Base-by-base conservation (phyloP, 83 land plant species). In the Picea abies region DNA sequence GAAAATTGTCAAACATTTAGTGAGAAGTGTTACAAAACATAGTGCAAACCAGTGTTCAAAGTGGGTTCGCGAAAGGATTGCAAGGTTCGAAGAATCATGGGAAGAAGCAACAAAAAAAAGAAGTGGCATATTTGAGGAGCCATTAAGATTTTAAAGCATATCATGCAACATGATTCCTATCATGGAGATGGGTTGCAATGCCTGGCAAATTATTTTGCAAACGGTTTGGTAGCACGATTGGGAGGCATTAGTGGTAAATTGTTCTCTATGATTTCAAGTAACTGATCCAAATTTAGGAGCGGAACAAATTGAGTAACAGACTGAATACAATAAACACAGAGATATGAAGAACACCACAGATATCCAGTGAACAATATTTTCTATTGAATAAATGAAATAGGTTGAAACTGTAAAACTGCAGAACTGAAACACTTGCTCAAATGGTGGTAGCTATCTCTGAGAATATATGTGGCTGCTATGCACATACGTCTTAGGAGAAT, bases 141-240 rank as follows among this genome's bases (percentile, higher is more conserved):
- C 4, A 62, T 82, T 62, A 92, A 94, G 35, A 76, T 90, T 7
- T 79, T 96, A 61, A 90, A 85, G 81, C 87, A 90, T 80, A 92
- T 96, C 52, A 84, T 93, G 70, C 90, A 94, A 81, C 92, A 90
- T 70, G 85, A 94, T 8, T 86, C 92, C 15, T 89, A 95, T 29
- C 35, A 66, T 78, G 97, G 97, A 63, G 93, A 90, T 82, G 97
- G 93, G 19, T 85, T 76, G 60, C 92, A 96, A 82, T 76, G 95
- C 68, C 56, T 96, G 71, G 95, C 94, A 1, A 88, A 89, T 41
- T 94, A 84, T 77, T 96, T 96, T 80, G 97, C 91, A 23, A 89
- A 96, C 26, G 93, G 93, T 19, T 88, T 96, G 68, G 93, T 89
- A 39, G 94, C 92, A 15, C 89, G 99, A 22, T 58, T 95, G 47